Base-by-base conservation (phyloP, 148 eudicot genomes). In the Cornus kousa region DNA sequence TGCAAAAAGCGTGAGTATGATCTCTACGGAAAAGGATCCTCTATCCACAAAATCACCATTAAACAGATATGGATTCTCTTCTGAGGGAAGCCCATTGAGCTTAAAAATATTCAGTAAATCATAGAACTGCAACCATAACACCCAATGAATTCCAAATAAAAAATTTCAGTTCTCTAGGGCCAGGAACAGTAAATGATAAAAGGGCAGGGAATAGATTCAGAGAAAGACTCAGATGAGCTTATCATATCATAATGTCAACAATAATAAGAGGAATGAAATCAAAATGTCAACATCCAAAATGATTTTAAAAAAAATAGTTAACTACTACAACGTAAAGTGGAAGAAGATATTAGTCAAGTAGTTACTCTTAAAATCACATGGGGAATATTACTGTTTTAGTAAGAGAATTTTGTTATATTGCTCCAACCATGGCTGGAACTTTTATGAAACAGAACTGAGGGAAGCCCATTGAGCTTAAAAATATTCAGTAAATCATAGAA, bases 21-120 rank as follows among this genome's bases (percentile, higher is more conserved):
- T 94, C 86, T 96, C 99, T 53, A 96, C 73, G 9, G 99, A 96
- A 80, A 96, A 96, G 73, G 98, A 96, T 28, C 99, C 99, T 79
- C 98, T 90, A 82, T 96, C 99, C 74, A 96, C 99, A 83, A 94
- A 96, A 85, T 96, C 99, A 0, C 99, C 99, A 80, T 96, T 96
- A 81, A 94, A 96, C 70, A 96, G 87, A 84, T 96, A 96, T 3
- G 99, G 99, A 85, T 94, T 96, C 35, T 92, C 98, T 71, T 91
- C 94, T 7, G 99, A 94, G 33, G 99, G 99, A 69, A 94, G 92
- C 76, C 99, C 99, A 83, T 92, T 96, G 80, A 96, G 94, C 90
- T 96, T 97, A 84, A 96, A 96, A 75, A 96, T 96, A 83, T 94
- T 90, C 72, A 96, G 77, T 71, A 96, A 94, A 82, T 96, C 99